Percentiles rank a stretch among this genome's conserved stretches.
These are phyloP conservation scores for Astrothelium subdiscretum DNA, from an alignment of 495 filamentous ascomycete species.

Conservation along the genomic window DNA sequence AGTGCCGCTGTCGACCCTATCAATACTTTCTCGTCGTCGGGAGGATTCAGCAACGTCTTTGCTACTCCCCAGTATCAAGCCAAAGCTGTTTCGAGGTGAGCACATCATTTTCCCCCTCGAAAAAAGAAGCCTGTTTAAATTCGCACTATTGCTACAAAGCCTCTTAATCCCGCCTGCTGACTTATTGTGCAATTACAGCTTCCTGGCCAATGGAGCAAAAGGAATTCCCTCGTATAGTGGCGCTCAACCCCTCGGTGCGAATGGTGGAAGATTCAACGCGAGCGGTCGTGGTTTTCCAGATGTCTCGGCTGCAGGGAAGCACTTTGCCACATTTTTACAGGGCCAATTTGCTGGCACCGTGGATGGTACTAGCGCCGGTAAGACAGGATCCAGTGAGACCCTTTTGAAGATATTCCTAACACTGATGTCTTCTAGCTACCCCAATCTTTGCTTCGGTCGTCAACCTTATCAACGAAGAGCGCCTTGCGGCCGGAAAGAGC, in stretches of 20 bases:
- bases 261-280: slow-evolving; percentile 35
- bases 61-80: slow-evolving; percentile 1
- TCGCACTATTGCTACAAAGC: neutral
- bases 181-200: neutral
- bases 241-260: slow-evolving; percentile 22
- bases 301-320: neutral
- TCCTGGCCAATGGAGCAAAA: neutral
- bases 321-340: neutral
- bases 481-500: slow-evolving; percentile 41
- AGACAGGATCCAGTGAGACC: neutral
- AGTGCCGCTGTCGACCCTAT: slow-evolving; percentile 20
- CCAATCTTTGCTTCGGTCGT: slow-evolving; percentile 34
- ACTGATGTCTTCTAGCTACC: neutral
- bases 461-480: slow-evolving; percentile 51
- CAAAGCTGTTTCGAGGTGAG: neutral
- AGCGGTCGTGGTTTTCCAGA: slow-evolving; percentile 13
- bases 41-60: slow-evolving; percentile 2
- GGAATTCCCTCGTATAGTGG: slow-evolving; percentile 22
- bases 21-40: neutral
- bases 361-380: slow-evolving; percentile 5
- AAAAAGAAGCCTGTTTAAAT: no score
- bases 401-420: neutral
- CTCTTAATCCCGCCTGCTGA: no score
- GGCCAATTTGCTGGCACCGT: slow-evolving; percentile 6
- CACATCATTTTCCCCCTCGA: neutral